Conservation (phyloP, 805 yeast species). For the Hanseniaspora occidentalis region DNA sequence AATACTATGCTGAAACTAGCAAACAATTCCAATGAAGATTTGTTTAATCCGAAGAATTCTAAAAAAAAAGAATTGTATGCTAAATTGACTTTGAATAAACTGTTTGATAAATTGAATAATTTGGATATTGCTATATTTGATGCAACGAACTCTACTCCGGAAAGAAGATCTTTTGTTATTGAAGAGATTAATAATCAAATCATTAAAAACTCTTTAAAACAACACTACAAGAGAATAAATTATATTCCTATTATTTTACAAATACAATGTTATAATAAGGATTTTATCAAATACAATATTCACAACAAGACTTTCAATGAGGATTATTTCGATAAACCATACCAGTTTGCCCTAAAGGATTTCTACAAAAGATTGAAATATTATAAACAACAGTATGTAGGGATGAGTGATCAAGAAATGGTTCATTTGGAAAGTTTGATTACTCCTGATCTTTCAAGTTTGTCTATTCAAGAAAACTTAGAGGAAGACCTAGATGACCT, state of each 20-base stretch:
- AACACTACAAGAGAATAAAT: not conserved
- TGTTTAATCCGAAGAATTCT: constrained; percentile 30
- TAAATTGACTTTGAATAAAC: constrained; percentile 33
- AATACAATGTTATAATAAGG: constrained; percentile 42
- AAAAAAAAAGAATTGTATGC: constrained; percentile 40
- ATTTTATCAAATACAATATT: constrained; percentile 45
- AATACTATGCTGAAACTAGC: constrained; percentile 17
- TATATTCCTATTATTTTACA: constrained; percentile 43
- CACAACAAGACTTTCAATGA: constrained; percentile 50
- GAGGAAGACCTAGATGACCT: too few relatives aligned
- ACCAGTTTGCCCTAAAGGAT: constrained; percentile 42
- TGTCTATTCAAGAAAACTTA: not conserved
- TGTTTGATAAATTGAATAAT: constrained; percentile 32
- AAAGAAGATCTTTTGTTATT: constrained; percentile 25
- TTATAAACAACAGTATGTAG: constrained; percentile 28
- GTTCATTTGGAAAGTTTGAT: not conserved
- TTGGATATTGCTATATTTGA: constrained; percentile 48
- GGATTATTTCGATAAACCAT: constrained; percentile 44
- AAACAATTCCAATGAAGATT: constrained; percentile 26
- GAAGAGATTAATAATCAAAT: constrained; percentile 15
- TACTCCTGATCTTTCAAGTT: not conserved
- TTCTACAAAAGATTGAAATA: constrained; percentile 43
- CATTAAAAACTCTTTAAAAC: constrained; percentile 5
- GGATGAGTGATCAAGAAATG: constrained; percentile 13
- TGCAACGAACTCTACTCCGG: constrained; percentile 44